Evolutionary conservation across 306 rosid species (phyloP), one percentile per base, ranked within the genome.

Genomic region (Mucuna pruriens): DNA sequence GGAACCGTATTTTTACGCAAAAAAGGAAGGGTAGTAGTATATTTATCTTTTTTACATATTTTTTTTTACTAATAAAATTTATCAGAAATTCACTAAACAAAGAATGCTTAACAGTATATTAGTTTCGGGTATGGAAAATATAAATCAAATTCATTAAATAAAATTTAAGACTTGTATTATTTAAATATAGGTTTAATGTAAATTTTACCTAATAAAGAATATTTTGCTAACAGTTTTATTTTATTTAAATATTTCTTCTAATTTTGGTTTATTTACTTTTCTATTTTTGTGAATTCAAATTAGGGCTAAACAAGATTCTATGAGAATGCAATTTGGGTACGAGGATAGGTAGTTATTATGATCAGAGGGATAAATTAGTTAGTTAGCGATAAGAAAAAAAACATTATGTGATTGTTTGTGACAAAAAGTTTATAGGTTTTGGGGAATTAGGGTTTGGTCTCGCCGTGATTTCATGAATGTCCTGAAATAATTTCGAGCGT

Each of bases 221-320:
- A 7, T 3, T 3, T 63, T 64, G 2, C 3, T 4, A 36, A 9
- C 2, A 7, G 8, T 9, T 19, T 66, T 66, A 17, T 34, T 64
- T 34, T 22, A 25, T 19, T 38, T 72, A 51, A 16, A 31, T 71
- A 4, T 51, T 33, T 72, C 9, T 39, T 19, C 33, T 20, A 5
- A 5, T 40, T 66, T 66, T 39, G 9, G 45, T 2, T 49, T 11
- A 3, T 71, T 31, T 38, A 51, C 16, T 36, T 64, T 65, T 52
- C 54, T 10, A n/a, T 17, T 45, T 29, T 77, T 65, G 58, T 70
- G 26, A 71, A 46, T 48, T 17, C 20, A 31, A 80, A 85, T 83
- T 85, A 83, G 87, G 89, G 89, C 55, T 74, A 65, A 33, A 48
- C 25, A 74, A 82, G 49, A 70, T 29, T 55, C 1, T 29, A 3